Conservation (phyloP, 2,329 filamentous ascomycete genomes). For the Falciphora oryzae region DNA sequence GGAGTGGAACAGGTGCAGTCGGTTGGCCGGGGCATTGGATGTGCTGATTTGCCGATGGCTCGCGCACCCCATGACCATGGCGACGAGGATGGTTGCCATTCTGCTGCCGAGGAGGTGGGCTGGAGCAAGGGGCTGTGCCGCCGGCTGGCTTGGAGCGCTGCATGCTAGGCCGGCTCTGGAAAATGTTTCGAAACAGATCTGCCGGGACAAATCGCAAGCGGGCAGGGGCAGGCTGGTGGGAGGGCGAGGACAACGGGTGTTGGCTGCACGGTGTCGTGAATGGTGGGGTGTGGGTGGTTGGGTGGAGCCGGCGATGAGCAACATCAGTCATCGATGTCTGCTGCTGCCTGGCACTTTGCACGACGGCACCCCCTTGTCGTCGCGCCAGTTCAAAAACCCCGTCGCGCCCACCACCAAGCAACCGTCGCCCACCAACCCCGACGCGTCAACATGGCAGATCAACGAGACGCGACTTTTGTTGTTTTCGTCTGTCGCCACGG, state of each 20-base stretch:
- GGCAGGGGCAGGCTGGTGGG: not conserved
- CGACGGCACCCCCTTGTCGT: not conserved
- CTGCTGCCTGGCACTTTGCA: not conserved
- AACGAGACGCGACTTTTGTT: not conserved
- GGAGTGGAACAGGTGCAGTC: not conserved
- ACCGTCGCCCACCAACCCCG: not conserved
- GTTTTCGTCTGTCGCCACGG: not conserved
- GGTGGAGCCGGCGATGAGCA: not conserved
- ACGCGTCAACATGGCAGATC: not conserved
- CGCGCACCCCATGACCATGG: too few species aligned
- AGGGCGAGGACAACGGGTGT: not conserved
- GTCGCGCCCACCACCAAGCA: not conserved
- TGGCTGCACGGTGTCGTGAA: too few species aligned
- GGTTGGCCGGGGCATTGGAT: not conserved
- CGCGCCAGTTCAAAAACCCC: not conserved
- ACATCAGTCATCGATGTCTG: not conserved
- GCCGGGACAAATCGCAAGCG: not conserved
- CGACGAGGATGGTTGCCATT: not conserved
- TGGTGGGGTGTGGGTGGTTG: not conserved
- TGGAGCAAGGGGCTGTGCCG: not conserved
- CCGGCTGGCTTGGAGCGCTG: not conserved
- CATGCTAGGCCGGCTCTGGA: not conserved
- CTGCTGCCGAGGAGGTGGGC: not conserved
- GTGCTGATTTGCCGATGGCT: not conserved
- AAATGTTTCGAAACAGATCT: constrained; percentile 6